Evolutionary conservation across 768 basidiomycete species (phyloP), one percentile per base, ranked within the genome.

Genomic region (Trametes elegans): DNA sequence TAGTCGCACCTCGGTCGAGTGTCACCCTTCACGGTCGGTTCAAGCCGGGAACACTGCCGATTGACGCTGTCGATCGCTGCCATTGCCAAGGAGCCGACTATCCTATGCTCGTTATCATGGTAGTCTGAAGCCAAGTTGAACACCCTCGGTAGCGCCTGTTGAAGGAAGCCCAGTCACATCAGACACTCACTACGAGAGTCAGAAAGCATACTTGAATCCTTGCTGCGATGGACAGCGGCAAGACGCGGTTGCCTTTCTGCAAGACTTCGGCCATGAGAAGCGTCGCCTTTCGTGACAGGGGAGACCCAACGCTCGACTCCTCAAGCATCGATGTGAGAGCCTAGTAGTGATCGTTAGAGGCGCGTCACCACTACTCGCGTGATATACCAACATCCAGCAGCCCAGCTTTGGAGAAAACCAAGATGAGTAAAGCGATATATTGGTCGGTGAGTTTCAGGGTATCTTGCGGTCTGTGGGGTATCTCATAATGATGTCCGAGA

Each of bases 11-110:
- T 79, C 50, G 84, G 84, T 32, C 91, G 82, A 38, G 78, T 69
- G 58, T 77, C 76, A 60, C 81, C 65, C 36, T 63, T 85, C 27
- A 48, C 47, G 8, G 69, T 71, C 13, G 87, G 83, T 64, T 89
- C 85, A 32, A 90, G 63, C 42, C 89, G 81, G 7, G 83, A 74
- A 53, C 82, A 81, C 69, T 97, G 94, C n/a, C 96, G 86, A 64
- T 95, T 93, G 68, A 96, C 87, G 64, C 89, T 93, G 64, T 96
- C 93, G 38, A 99, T 92, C 0, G 90, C 85, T 0, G 90, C 85
- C 48, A 99, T 74, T 0, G 94, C 85, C 3, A 88, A 81, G 13
- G 89, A 86, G 3, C 95, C 96, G 9, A 93, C 76, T 55, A 93
- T 90, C 39, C 93, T 76, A 59, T 90, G 81, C 54, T 87, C 83